phyloP scores from a whole-genome alignment of 2,329 filamentous ascomycete genomes.

The Cucurbitaria berberidis region DNA sequence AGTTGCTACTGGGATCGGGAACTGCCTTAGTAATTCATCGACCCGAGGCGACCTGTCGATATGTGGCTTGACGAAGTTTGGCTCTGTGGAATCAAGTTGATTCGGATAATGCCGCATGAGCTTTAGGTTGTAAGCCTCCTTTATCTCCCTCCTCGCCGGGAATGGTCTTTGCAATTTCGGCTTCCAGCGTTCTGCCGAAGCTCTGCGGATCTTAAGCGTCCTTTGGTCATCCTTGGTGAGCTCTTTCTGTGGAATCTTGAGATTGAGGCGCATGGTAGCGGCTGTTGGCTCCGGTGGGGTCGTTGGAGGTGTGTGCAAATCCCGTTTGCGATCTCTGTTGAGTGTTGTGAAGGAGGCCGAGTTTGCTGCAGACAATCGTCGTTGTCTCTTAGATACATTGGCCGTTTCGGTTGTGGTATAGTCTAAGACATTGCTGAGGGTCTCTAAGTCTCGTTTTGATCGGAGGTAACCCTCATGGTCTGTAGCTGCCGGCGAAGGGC shows the following conservation, averaged over 20 bases:
- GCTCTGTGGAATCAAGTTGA: not conserved
- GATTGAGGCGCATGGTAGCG: constrained; percentile 16
- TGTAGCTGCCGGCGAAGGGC: not conserved
- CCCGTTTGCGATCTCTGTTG: not conserved
- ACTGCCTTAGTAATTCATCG: constrained; percentile 12
- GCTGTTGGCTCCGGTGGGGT: constrained; percentile 3
- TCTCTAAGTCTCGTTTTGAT: not conserved
- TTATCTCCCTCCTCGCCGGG: constrained; percentile 22
- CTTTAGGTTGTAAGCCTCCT: constrained; percentile 27
- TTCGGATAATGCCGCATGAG: constrained; percentile 32
- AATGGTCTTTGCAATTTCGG: constrained; percentile 22
- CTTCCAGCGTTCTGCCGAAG: constrained; percentile 25
- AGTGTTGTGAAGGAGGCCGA: not conserved
- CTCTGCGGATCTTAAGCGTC: constrained; percentile 15
- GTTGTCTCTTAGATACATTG: not conserved
- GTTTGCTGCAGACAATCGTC: not conserved
- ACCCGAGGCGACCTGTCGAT: constrained; percentile 28
- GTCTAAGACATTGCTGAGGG: not conserved
- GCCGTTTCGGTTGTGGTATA: not conserved
- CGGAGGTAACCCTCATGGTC: not conserved
- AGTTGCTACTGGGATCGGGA: constrained; percentile 15
- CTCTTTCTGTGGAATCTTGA: constrained; percentile 18
- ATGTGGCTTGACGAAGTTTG: constrained; percentile 21
- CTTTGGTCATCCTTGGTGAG: constrained; percentile 11
- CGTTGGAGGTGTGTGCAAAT: constrained; percentile 12